Evolutionary conservation across 305 asterid genomes (phyloP).

Genomic region (Euphrasia arctica): DNA sequence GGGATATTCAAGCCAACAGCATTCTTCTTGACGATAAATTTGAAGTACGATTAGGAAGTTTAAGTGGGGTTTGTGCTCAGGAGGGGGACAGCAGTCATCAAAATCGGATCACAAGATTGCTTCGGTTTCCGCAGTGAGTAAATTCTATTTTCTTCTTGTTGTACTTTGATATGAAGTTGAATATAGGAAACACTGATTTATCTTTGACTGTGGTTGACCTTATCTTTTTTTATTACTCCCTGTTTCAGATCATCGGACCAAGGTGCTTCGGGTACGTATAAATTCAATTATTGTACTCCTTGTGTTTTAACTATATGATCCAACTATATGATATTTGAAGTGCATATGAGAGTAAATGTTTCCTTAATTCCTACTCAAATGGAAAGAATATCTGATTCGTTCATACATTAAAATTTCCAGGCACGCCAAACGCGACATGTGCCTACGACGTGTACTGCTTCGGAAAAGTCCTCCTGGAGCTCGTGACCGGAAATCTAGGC

Average conservation of each 20-base stretch:
- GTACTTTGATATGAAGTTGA: background rate
- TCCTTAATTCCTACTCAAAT: background rate
- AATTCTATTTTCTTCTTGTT: constrained; percentile 1
- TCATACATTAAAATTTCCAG: constrained; percentile 31
- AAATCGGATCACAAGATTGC: constrained; percentile 61
- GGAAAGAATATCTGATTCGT: background rate
- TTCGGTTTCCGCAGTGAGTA: constrained; percentile 84
- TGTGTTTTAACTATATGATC: background rate
- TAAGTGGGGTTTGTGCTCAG: constrained; percentile 80
- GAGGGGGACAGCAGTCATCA: constrained; percentile 69
- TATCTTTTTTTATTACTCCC: constrained; percentile 21
- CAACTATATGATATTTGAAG: background rate
- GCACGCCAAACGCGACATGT: constrained; percentile 58
- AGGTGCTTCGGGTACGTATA: constrained; percentile 62
- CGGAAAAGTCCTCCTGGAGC: constrained; percentile 90
- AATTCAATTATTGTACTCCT: constrained; percentile 16
- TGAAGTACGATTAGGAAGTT: constrained; percentile 92
- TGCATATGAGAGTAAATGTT: constrained; percentile 4
- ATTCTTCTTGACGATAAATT: constrained; percentile 93
- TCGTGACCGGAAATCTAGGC: constrained; percentile 87
- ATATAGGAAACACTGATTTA: background rate
- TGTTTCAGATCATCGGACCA: constrained; percentile 72
- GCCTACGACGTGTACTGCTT: constrained; percentile 89
- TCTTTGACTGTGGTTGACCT: constrained; percentile 14
- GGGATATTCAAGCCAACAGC: constrained; percentile 97